A percentile compares a stretch with the other conserved stretches of the same genome.
Conservation (phyloP, 140 eudicot genomes). For the Senecio squalidus region DNA sequence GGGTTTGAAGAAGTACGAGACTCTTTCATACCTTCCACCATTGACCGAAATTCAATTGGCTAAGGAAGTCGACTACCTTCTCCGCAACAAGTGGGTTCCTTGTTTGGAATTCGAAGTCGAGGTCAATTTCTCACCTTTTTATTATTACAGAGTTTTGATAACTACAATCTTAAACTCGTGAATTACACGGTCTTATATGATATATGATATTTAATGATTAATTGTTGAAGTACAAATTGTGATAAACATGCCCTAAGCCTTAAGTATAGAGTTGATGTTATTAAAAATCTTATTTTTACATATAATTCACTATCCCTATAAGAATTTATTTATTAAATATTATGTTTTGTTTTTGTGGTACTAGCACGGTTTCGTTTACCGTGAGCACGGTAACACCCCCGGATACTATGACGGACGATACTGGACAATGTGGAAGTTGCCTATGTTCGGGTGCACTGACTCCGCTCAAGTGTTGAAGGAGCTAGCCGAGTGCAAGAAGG, state of each 20-base stretch:
- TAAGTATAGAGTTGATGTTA: too few species aligned
- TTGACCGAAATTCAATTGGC: slow-evolving; percentile 4
- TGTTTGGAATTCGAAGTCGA: slow-evolving; percentile 57
- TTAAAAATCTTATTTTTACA: too few species aligned
- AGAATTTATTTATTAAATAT: too few species aligned
- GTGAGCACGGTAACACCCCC: slow-evolving; percentile 54
- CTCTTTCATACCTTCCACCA: slow-evolving; percentile 51
- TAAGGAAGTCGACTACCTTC: slow-evolving; percentile 52
- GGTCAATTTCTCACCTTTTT: slow-evolving; percentile 9
- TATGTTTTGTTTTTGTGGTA: background rate
- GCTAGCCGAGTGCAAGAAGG: slow-evolving; percentile 34
- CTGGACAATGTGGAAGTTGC: slow-evolving; percentile 39
- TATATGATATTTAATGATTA: too few species aligned
- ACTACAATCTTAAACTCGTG: background rate
- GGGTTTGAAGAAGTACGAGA: slow-evolving; percentile 47
- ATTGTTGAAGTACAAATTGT: too few species aligned
- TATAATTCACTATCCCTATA: background rate
- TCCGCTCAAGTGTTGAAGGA: slow-evolving; percentile 37
- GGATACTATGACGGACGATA: slow-evolving; percentile 73
- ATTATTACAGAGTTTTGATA: background rate
- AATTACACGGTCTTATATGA: too few species aligned
- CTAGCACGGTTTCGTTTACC: slow-evolving; percentile 56
- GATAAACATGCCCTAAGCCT: too few species aligned
- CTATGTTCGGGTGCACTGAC: slow-evolving; percentile 58
- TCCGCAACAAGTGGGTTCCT: slow-evolving; percentile 51